Evolutionary conservation across 768 basidiomycete genomes (phyloP), one percentile per base, ranked within the genome.

Genomic region (Asterophora lycoperdoides): DNA sequence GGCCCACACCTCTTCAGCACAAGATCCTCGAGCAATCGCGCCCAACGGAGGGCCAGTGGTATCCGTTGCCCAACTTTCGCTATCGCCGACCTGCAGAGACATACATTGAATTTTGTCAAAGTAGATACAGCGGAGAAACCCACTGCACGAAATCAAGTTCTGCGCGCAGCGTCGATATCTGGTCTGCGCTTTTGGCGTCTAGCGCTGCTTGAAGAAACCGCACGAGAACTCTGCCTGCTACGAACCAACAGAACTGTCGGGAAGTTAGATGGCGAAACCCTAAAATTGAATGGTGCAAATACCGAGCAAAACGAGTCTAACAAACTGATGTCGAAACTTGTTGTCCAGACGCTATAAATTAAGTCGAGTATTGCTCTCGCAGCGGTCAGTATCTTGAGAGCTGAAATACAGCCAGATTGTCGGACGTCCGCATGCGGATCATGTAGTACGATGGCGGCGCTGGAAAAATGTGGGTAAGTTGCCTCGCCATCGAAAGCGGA

Each of bases 91-190:
- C 85, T 86, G 47, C 4, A 41, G 29, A 29, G 29, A 41, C 23
- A 23, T 23, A 3, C 23, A 40, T 37, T 34, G 46, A 13, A 44
- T 20, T 46, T 40, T 28, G 28, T 41, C 18, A 30, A 35, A 17
- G 42, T 47, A 20, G 44, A 47, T 33, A 41, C 37, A 15, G 29
- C 43, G 4, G 5, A 23, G 45, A 39, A 19, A 69, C 80, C 41
- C 41, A 85, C 84, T 77, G 73, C n/a, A 88, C 72, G 58, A 84
- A 86, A 46, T 80, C 79, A 23, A 88, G 67, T 62, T 90, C 88
- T 9, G 72, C 67, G 15, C 76, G 77, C 7, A 89, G 61, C 10
- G 77, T 81, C 1, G 74, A 58, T n/a, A 78, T 71, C 60, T 84
- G 83, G 26, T 82, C 80, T 19, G 68, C 57, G 48, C 75, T 75